phyloP scores from a whole-genome alignment of 352 stramenopile genomes.

The Peronospora destructor region DNA sequence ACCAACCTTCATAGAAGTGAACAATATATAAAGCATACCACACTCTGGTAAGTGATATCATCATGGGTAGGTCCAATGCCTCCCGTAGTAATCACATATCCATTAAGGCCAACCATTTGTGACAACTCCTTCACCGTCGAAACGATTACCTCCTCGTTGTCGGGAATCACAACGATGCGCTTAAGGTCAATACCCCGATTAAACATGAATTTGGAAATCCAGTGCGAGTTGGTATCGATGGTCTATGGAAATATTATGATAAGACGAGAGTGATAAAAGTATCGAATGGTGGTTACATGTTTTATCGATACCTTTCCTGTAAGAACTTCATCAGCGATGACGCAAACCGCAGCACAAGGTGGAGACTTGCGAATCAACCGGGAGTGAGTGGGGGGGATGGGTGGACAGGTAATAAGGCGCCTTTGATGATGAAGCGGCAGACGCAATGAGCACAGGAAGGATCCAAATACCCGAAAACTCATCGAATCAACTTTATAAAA shows the following conservation, averaged over 20 bases:
- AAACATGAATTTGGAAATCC: constrained; percentile 78
- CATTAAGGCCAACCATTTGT: constrained; percentile 57
- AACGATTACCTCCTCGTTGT: constrained; percentile 69
- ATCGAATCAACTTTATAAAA: background rate
- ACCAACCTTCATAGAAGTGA: background rate
- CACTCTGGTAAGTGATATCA: constrained; percentile 84
- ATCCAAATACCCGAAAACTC: background rate
- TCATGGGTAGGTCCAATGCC: constrained; percentile 82
- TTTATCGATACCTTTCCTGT: constrained; percentile 54
- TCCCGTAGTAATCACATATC: constrained; percentile 82
- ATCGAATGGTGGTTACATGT: background rate
- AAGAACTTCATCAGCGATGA: constrained; percentile 82
- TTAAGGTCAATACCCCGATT: constrained; percentile 68
- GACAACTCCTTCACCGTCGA: constrained; percentile 70
- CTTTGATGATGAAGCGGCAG: constrained; percentile 7
- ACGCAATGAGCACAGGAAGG: constrained; percentile 1
- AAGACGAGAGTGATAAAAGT: background rate
- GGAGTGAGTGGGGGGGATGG: background rate
- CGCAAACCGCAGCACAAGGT: constrained; percentile 63
- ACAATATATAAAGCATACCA: constrained; percentile 29
- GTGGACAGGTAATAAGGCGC: background rate
- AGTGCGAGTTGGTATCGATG: constrained; percentile 82
- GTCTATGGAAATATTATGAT: constrained; percentile 36
- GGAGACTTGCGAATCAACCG: constrained; percentile 14
- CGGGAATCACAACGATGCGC: constrained; percentile 70